Evolutionary conservation across 1,139 yeast genomes (phyloP).

Genomic region (Magnusiomyces tetraspermus): DNA sequence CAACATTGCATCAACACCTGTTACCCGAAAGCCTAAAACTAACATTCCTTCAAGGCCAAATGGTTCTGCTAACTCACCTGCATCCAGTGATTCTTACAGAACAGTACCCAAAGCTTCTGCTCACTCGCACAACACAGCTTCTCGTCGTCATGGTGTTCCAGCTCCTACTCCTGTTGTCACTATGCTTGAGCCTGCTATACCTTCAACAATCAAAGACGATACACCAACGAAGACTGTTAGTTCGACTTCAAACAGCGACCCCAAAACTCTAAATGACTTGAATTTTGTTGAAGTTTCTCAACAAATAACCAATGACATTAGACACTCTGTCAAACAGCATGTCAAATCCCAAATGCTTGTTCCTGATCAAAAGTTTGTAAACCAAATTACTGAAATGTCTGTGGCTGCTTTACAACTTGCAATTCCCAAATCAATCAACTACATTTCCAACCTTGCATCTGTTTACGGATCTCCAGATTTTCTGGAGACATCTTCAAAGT

Average conservation of each 20-base stretch:
- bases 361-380: constrained; percentile 10
- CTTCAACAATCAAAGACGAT: no score
- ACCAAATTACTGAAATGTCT: constrained; percentile 5
- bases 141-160: background rate
- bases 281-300: background rate
- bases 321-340: constrained; percentile 2
- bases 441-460: background rate
- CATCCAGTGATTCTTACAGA: background rate
- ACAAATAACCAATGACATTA: background rate
- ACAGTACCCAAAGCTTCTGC: background rate
- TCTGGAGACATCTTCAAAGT: background rate
- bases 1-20: background rate
- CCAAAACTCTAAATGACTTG: background rate
- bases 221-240: no score
- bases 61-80: background rate
- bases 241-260: background rate
- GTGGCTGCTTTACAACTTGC: constrained; percentile 1
- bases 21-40: background rate
- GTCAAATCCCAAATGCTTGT: constrained; percentile 6
- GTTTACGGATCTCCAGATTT: background rate
- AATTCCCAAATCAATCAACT: constrained; percentile 1
- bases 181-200: constrained; percentile 1
- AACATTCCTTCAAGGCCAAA: no score
- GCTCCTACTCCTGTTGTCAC: constrained; percentile 2
- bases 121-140: background rate